Conservation (phyloP, 2,329 filamentous ascomycete species). For the Davidsoniella australis region DNA sequence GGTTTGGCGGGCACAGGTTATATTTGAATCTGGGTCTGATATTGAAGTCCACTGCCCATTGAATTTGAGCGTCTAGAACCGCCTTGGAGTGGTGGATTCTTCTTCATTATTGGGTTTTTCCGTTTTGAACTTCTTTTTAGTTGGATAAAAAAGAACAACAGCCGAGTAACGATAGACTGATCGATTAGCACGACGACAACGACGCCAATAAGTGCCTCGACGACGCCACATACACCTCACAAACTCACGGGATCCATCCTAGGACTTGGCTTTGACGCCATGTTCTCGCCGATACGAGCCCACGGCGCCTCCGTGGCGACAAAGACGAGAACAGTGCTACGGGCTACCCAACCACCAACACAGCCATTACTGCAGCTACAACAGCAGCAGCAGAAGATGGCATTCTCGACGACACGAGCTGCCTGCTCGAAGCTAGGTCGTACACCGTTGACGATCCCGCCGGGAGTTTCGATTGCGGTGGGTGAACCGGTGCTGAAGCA, state of each 20-base stretch:
- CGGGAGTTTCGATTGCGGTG: conserved; percentile 62
- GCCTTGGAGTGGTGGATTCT: no score
- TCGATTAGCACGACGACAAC: neutral
- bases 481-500: conserved; percentile 40
- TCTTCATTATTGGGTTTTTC: neutral
- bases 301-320: neutral
- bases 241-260: no score
- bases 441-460: conserved; percentile 63
- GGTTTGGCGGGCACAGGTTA: neutral
- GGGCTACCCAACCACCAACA: neutral
- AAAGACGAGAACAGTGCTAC: neutral
- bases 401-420: conserved; percentile 54
- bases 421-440: conserved; percentile 70
- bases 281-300: conserved; percentile 6
- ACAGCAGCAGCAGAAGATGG: no score
- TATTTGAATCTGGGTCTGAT: neutral
- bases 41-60: neutral
- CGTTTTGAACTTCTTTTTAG: neutral
- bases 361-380: no score
- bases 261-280: neutral
- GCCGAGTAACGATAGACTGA: neutral
- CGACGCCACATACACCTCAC: neutral
- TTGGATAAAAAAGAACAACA: no score
- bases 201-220: neutral
- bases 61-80: no score